Base-by-base conservation (phyloP, 768 basidiomycete species). In the Trametes cinnabarina region DNA sequence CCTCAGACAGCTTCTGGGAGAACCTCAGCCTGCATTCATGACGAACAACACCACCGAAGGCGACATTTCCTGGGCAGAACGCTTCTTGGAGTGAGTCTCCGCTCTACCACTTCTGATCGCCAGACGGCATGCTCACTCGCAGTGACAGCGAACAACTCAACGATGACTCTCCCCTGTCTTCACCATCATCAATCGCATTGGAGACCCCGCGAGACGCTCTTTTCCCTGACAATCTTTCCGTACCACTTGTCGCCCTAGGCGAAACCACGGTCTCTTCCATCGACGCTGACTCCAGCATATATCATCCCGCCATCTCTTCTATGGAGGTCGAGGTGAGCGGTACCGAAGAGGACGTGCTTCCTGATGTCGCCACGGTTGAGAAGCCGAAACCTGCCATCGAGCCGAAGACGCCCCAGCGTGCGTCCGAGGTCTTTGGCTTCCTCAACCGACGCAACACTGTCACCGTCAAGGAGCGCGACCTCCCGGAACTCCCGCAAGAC, bases 11-110 rank as follows among this genome's bases (percentile, higher is more conserved):
- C 73, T 92, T 3, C 76, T 92, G 28, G 88, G 89, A 3, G 79
- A 79, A 51, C 77, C 85, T 20, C 70, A 68, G 30, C 34, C 43
- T 14, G 54, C 56, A 26, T 61, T 64, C 15, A 42, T 66, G 15
- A 58, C 62, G 25, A 72, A 76, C 54, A 76, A 76, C 61, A 72
- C 66, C 0, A 60, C 67, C 7, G 87, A 90, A 68, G 84, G 88
- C 7, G 89, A 92, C 63, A 90, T 92, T 52, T 91, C 89, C 2
- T 92, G 90, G 90, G 90, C 90, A 12, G 90, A 92, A 73, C 79
- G 81, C 41, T 85, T 82, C 70, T 75, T 91, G 51, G 81, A 78
- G 90, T 90, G 63, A 56, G 83, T 66, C 0, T 6, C 14, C 34
- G 23, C 11, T 57, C 47, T n/a, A n/a, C n/a, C n/a, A n/a, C n/a